These are phyloP conservation scores for Ceratobasidium papillatum DNA, from an alignment of 1,284 basidiomycete species.

Conservation along the genomic window DNA sequence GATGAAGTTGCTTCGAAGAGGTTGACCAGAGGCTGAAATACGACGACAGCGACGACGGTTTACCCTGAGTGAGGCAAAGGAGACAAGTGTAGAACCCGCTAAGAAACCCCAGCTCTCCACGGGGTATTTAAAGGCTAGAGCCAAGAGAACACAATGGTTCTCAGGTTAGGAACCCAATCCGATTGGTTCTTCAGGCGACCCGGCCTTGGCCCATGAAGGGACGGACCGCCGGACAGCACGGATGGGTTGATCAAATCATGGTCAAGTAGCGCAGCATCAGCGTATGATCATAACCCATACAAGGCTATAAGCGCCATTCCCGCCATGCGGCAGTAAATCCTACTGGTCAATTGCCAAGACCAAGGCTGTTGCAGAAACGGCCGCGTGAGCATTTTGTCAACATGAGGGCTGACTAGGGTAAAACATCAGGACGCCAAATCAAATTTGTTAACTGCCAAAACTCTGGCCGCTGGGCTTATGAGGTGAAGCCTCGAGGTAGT, in stretches of 20 bases:
- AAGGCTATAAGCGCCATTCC: not conserved
- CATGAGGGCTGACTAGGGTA: not conserved
- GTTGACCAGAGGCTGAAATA: not conserved
- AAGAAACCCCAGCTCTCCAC: not conserved
- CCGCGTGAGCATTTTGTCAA: not conserved
- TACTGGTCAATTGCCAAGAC: not conserved
- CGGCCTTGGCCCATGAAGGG: not conserved
- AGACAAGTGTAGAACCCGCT: slow-evolving; percentile 1
- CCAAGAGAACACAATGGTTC: not conserved
- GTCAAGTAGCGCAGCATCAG: not conserved
- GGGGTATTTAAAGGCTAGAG: slow-evolving; percentile 21
- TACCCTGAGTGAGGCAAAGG: not conserved
- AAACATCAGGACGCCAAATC: no score
- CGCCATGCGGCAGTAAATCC: not conserved
- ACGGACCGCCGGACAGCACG: not conserved
- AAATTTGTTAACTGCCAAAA: no score
- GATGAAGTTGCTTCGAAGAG: not conserved
- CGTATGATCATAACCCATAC: not conserved
- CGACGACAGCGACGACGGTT: not conserved
- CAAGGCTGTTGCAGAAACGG: not conserved
- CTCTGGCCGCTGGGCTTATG: no score
- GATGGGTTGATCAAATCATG: not conserved
- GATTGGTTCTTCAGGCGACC: slow-evolving; percentile 8
- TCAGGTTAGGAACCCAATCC: not conserved
- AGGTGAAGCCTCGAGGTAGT: no score